Evolutionary conservation across 768 basidiomycete genomes (phyloP), one percentile per base, ranked within the genome.

Genomic region (Galerina sulciceps): DNA sequence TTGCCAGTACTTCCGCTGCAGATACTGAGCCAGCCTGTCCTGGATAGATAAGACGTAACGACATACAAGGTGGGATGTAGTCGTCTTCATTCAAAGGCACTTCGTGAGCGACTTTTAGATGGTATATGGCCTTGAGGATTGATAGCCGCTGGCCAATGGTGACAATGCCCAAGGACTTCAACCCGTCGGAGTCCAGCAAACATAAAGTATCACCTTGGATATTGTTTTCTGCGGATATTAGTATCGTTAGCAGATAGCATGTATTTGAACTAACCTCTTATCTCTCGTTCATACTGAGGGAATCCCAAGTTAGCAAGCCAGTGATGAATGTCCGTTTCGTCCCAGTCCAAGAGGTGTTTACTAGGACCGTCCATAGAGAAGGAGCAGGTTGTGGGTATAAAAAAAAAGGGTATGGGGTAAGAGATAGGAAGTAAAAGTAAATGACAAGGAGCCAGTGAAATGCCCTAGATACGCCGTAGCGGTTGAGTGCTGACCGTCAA

Each of bases 41-140:
- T 31, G 26, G 26, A 31, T 8, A 31, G 26, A 31, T 31, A 31
- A n/a, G 5, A 31, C 8, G 26, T 4, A 8, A 8, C 26, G 8
- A 31, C 91, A 65, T 69, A 93, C 94, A 94, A 55, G 93, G 92
- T 14, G 94, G 94, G 13, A 94, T 82, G 69, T 93, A 96, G 67
- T 92, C 84, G 64, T 91, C 92, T 35, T 87, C 75, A 57, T 91
- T 90, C 63, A 95, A 85, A 17, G 89, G 86, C 51, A 99, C 78
- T 58, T 86, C 85, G 67, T 95, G 82, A 1, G 85, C 85, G 50
- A 94, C 73, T 79, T 99, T 99, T 65, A 92, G 77, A 49, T 86
- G 85, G 76, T 96, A 98, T 50, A 98, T 86, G 42, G 90, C 90
- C 71, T 94, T 94, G 69, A 99, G 87, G 60, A 99, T 93, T 40